Evolutionary conservation across 345 rosid species (phyloP), one percentile per base, ranked within the genome.

Genomic region (Syzygium jambos): DNA sequence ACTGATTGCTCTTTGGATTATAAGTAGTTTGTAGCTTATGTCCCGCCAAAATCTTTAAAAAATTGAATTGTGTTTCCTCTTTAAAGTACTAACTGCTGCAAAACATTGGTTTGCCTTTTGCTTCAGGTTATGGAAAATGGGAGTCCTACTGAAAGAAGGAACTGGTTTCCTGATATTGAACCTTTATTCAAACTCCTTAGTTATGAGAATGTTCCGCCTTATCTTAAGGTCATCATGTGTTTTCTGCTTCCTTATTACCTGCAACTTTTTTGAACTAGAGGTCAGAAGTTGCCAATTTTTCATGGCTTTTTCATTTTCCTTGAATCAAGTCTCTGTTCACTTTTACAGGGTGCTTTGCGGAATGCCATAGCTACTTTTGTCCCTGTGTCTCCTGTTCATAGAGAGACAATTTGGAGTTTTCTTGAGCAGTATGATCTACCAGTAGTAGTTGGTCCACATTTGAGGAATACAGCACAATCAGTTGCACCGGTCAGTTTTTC

Each of bases 341-440:
- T 86, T 89, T 86, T 84, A 65, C 92, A 97, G 99, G 99, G 98
- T 91, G 98, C 99, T 63, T 87, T 97, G 87, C 95, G 99, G 91
- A 94, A 96, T 92, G 93, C 98, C 84, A 93, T 97, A 85, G 90
- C 94, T 86, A 91, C 96, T 90, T 97, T 95, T 90, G 89, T 95
- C 88, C 90, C 88, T 85, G 95, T 94, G 80, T 96, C 97, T 91
- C 99, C 98, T 53, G 93, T 87, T 68, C 89, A 93, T 85, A 97
- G 93, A 91, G 98, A 95, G 91, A 85, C 94, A 85, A 89, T 95
- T 90, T 97, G 99, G 99, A 93, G 92, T 89, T 95, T 91, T 87
- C 98, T 97, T 88, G 98, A 96, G 93, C 98, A 93, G 92, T 95
- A 95, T 92, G 99, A 97, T 93, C 93, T 97, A 84, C 99, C 99